Percentiles rank a stretch among this genome's conserved stretches.
phyloP scores from a whole-genome alignment of 164 flowering plant species.

The Aristolochia fimbriata region DNA sequence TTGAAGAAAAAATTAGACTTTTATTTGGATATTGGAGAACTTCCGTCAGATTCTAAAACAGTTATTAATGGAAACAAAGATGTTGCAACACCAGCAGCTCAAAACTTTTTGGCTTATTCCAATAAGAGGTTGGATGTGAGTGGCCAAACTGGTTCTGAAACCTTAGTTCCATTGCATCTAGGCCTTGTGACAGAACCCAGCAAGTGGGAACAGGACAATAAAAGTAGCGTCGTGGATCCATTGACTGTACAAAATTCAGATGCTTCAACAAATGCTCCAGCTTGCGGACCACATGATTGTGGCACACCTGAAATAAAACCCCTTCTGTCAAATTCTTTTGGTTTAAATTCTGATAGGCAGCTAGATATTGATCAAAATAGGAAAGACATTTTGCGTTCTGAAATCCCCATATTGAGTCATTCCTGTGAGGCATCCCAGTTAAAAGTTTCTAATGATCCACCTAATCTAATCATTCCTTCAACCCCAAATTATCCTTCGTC shows the following conservation, averaged over 20 bases:
- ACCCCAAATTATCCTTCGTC: neutral
- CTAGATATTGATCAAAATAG: constrained; percentile 19
- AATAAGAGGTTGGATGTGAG: constrained; percentile 35
- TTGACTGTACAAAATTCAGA: constrained; percentile 16
- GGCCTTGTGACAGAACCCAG: constrained; percentile 20
- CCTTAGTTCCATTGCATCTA: constrained; percentile 1
- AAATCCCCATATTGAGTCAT: neutral
- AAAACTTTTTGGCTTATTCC: constrained; percentile 17
- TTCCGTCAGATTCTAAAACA: constrained; percentile 47
- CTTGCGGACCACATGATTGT: constrained; percentile 32
- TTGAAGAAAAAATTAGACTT: constrained; percentile 80
- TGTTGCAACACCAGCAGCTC: constrained; percentile 14
- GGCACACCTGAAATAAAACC: constrained; percentile 22
- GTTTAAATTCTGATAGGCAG: constrained; percentile 21
- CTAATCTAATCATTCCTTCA: neutral
- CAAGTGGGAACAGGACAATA: constrained; percentile 33
- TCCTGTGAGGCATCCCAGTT: neutral
- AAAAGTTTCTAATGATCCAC: neutral
- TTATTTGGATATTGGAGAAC: constrained; percentile 64
- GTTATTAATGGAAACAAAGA: constrained; percentile 28
- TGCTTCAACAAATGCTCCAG: constrained; percentile 18
- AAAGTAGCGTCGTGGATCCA: constrained; percentile 23
- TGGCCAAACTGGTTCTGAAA: constrained; percentile 35
- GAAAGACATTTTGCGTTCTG: constrained; percentile 11
- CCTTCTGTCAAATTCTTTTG: constrained; percentile 17